phyloP scores from a whole-genome alignment of 768 basidiomycete species.

The Naganishia antarctica region DNA sequence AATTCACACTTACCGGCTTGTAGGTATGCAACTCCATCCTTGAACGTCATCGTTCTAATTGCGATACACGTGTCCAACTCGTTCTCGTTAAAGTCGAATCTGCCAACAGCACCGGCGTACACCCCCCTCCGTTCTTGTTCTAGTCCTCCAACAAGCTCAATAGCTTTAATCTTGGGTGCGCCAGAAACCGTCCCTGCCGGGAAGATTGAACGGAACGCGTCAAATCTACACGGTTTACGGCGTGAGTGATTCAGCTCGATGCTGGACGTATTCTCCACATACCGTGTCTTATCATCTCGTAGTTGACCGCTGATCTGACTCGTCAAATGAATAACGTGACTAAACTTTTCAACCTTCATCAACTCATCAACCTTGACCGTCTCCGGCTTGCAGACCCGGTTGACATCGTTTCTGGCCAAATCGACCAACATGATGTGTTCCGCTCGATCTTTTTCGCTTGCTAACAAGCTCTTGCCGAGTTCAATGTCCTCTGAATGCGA shows the following conservation, averaged over 20 bases:
- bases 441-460: slow-evolving; percentile 89
- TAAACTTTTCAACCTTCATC: slow-evolving; percentile 90
- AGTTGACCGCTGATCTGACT: slow-evolving; percentile 86
- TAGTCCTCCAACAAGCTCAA: slow-evolving; percentile 79
- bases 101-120: slow-evolving; percentile 96
- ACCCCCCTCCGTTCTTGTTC: slow-evolving; percentile 87
- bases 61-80: slow-evolving; percentile 99
- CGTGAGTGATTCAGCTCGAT: background rate
- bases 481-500: slow-evolving; percentile 73
- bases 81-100: slow-evolving; percentile 81
- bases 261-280: slow-evolving; percentile 23
- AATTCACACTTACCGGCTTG: slow-evolving; percentile 58
- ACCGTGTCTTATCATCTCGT: slow-evolving; percentile 79
- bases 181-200: slow-evolving; percentile 98
- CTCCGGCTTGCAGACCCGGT: slow-evolving; percentile 88
- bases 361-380: slow-evolving; percentile 94
- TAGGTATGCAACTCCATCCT: slow-evolving; percentile 75
- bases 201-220: slow-evolving; percentile 98
- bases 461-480: slow-evolving; percentile 66
- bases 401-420: slow-evolving; percentile 95
- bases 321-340: slow-evolving; percentile 95
- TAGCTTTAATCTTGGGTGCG: slow-evolving; percentile 97
- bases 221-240: slow-evolving; percentile 60
- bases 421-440: slow-evolving; percentile 99
- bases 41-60: slow-evolving; percentile 96